phyloP scores from a whole-genome alignment of 306 rosid genomes.

The Cucumis cinereus region DNA sequence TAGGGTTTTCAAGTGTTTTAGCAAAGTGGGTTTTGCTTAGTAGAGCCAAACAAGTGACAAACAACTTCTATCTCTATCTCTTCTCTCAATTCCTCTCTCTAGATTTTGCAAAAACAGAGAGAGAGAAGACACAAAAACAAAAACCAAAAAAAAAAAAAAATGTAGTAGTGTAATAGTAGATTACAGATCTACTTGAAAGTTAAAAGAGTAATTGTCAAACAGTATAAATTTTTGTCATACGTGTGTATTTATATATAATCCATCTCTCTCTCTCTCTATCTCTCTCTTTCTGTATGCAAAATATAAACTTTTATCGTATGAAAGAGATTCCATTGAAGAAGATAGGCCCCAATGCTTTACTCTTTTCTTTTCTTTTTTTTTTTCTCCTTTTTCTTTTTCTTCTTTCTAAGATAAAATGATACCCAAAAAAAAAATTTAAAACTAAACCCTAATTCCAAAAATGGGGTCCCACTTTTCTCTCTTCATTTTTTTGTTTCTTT shows the following conservation, averaged over 20 bases:
- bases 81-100: background rate
- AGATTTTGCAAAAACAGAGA: background rate
- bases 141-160: background rate
- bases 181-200: conserved; percentile 10
- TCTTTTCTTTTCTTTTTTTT: background rate
- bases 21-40: background rate
- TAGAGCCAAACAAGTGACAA: conserved; percentile 1
- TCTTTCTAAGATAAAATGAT: background rate
- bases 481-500: background rate
- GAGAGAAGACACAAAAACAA: background rate
- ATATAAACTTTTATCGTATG: background rate
- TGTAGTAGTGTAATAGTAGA: background rate
- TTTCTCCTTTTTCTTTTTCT: background rate
- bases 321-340: conserved; percentile 5
- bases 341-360: background rate
- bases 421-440: background rate
- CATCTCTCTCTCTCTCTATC: too few relatives aligned
- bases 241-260: background rate
- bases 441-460: background rate
- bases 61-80: background rate
- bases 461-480: background rate
- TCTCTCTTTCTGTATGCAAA: background rate
- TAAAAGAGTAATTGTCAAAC: conserved; percentile 9
- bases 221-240: conserved; percentile 4
- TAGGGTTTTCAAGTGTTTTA: conserved; percentile 1